These are phyloP conservation scores for Alternaria triticimaculans DNA, from an alignment of 2,329 filamentous ascomycete species.

Conservation along the genomic window DNA sequence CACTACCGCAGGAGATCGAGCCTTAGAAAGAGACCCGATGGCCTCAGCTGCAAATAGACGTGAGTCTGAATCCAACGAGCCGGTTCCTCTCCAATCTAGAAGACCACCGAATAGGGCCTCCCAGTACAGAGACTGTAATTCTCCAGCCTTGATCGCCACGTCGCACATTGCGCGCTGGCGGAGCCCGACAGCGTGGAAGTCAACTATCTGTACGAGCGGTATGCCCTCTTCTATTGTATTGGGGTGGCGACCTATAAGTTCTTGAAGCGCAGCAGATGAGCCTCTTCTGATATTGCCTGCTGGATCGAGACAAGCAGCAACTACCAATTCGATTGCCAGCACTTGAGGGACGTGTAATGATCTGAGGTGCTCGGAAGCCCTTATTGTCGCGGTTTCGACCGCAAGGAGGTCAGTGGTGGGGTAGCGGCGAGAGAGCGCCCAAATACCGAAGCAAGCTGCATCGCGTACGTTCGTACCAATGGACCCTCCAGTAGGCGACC, in stretches of 20 bases:
- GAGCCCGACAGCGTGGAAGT: constrained; percentile 93
- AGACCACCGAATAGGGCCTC: constrained; percentile 72
- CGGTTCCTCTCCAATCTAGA: constrained; percentile 86
- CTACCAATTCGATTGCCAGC: constrained; percentile 80
- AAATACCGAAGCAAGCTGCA: constrained; percentile 94
- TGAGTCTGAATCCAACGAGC: constrained; percentile 75
- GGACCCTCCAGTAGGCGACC: constrained; percentile 82
- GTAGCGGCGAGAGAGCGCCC: constrained; percentile 89
- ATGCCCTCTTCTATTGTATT: constrained; percentile 85
- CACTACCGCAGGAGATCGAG: constrained; percentile 43
- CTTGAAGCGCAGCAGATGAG: constrained; percentile 90
- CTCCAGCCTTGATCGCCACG: constrained; percentile 73
- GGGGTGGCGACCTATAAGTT: constrained; percentile 90
- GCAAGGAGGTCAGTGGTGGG: constrained; percentile 76
- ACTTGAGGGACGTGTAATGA: constrained; percentile 68
- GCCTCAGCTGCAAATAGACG: constrained; percentile 74
- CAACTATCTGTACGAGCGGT: constrained; percentile 82
- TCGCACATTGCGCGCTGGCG: constrained; percentile 80
- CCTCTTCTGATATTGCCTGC: constrained; percentile 93
- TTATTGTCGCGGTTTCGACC: constrained; percentile 58
- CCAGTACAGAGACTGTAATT: constrained; percentile 70
- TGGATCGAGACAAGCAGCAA: constrained; percentile 83
- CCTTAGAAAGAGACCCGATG: constrained; percentile 65
- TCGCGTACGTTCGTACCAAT: constrained; percentile 91
- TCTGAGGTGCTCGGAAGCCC: constrained; percentile 52